phyloP scores from a whole-genome alignment of 345 rosid species.

The Mangifera indica region DNA sequence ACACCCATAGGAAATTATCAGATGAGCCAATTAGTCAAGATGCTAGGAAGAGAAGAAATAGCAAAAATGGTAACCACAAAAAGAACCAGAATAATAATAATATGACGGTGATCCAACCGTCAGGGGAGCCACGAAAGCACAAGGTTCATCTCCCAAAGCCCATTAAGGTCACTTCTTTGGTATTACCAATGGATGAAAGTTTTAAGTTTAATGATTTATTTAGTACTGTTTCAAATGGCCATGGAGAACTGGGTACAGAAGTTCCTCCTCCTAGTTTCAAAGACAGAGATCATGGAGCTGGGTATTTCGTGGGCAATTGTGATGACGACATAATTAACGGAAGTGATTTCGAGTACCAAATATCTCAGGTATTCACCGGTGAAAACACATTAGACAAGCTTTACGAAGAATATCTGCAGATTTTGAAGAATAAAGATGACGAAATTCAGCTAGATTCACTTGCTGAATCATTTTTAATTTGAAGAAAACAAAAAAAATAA shows the following conservation, averaged over 20 bases:
- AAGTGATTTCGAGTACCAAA: constrained; percentile 31
- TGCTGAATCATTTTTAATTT: constrained; percentile 33
- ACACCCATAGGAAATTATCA: constrained; percentile 34
- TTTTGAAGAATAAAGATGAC: constrained; percentile 36
- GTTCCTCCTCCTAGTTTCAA: constrained; percentile 16
- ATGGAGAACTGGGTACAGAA: constrained; percentile 8
- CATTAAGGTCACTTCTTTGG: constrained; percentile 29
- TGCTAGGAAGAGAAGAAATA: constrained; percentile 1
- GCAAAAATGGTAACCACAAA: too few species aligned
- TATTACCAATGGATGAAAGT: constrained; percentile 36
- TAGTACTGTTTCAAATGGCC: constrained; percentile 16
- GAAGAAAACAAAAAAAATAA: not conserved
- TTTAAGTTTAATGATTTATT: constrained; percentile 20
- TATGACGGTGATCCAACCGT: not conserved
- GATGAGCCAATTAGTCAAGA: not conserved
- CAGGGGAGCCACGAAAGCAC: constrained; percentile 19
- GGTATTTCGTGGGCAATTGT: constrained; percentile 20
- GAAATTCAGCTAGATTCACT: constrained; percentile 31
- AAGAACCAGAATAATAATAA: constrained; percentile 12
- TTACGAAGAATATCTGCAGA: constrained; percentile 47
- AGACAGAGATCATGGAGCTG: constrained; percentile 11
- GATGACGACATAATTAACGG: constrained; percentile 23
- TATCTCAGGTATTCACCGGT: constrained; percentile 3
- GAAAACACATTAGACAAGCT: constrained; percentile 32
- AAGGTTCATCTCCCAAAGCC: constrained; percentile 54